Evolutionary conservation across 768 basidiomycete genomes (phyloP).

Genomic region (Tulasnella sp.): DNA sequence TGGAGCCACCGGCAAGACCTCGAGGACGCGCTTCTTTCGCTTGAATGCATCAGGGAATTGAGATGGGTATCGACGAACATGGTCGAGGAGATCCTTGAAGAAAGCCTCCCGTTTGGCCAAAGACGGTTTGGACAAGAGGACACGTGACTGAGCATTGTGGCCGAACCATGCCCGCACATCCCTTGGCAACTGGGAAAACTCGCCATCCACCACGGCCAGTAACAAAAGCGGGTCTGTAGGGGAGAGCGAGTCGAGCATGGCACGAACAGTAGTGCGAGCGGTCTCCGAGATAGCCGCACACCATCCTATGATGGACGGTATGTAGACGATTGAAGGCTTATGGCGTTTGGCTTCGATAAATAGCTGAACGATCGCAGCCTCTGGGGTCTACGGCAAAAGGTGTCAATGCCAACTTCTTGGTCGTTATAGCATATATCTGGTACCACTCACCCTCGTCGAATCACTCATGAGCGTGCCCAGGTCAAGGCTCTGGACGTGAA

Average conservation of each 20-base stretch:
- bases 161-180: conserved; percentile 95
- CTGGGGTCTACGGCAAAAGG: conserved; percentile 52
- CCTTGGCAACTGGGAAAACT: conserved; percentile 52
- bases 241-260: conserved; percentile 83
- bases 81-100: conserved; percentile 61
- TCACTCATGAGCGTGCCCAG: conserved; percentile 82
- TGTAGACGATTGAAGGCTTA: conserved; percentile 91
- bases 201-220: conserved; percentile 78
- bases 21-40: conserved; percentile 71
- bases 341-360: conserved; percentile 96
- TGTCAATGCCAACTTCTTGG: conserved; percentile 7
- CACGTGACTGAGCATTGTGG: conserved; percentile 54
- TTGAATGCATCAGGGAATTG: conserved; percentile 84
- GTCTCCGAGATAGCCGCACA: conserved; percentile 76
- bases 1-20: conserved; percentile 78
- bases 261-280: conserved; percentile 70
- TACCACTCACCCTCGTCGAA: conserved; percentile 60
- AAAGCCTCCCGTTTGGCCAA: conserved; percentile 53
- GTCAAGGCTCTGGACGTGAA: conserved; percentile 89
- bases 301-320: conserved; percentile 83
- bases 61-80: conserved; percentile 66
- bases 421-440: conserved; percentile 4
- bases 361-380: conserved; percentile 88
- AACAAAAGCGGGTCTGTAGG: conserved; percentile 92
- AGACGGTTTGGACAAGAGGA: conserved; percentile 48